phyloP scores from a whole-genome alignment of 176 grass and related monocot genomes.

The Raddia guianensis region DNA sequence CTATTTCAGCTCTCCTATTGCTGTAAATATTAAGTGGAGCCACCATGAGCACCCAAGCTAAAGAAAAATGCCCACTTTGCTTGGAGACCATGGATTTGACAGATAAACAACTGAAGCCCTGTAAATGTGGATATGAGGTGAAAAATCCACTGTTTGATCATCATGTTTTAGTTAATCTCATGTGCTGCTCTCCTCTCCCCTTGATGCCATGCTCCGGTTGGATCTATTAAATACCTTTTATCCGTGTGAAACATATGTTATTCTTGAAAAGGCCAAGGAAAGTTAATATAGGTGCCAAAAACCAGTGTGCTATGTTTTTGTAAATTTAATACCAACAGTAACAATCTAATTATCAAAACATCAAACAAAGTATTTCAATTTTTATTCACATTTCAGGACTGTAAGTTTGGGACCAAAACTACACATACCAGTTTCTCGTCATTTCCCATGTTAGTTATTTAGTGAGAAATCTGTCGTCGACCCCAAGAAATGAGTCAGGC shows the following conservation, averaged over 20 bases:
- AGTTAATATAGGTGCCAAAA: not conserved
- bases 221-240: not conserved
- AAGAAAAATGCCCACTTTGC: conserved; percentile 61
- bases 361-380: not conserved
- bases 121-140: conserved; percentile 79
- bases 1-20: conserved; percentile 30
- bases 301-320: not conserved
- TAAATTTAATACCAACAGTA: not conserved
- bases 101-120: conserved; percentile 71
- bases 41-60: conserved; percentile 55
- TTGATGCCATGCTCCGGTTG: conserved; percentile 28
- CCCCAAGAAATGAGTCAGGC: not conserved
- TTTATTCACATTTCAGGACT: no score
- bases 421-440: no score
- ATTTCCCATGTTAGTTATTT: not conserved
- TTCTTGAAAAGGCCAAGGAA: not conserved
- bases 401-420: no score
- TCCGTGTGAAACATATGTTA: not conserved
- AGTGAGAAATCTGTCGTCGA: not conserved
- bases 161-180: conserved; percentile 11
- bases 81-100: conserved; percentile 60
- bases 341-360: not conserved
- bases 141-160: conserved; percentile 7
- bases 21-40: conserved; percentile 20
- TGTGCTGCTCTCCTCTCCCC: not conserved